Percentiles rank a stretch among this genome's conserved stretches.
Conservation (phyloP, 1,284 basidiomycete species). For the Abortiporus biennis region DNA sequence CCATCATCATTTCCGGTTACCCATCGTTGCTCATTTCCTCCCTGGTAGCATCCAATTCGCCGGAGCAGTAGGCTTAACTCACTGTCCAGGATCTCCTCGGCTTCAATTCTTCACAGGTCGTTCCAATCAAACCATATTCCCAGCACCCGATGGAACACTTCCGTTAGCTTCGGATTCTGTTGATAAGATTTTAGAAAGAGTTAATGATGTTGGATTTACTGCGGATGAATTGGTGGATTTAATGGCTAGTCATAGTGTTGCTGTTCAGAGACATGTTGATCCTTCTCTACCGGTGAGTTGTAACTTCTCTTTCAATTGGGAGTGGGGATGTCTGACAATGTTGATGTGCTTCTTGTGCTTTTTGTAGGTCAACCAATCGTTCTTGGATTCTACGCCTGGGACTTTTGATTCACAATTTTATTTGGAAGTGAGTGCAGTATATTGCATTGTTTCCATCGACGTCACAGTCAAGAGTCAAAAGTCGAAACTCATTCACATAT, state of each 20-base stretch:
- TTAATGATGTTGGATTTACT: neutral
- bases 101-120: neutral
- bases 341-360: too few species aligned
- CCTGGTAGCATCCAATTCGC: slow-evolving; percentile 7
- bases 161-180: slow-evolving; percentile 7
- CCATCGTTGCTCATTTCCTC: too few species aligned
- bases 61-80: slow-evolving; percentile 1
- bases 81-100: slow-evolving; percentile 2
- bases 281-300: neutral
- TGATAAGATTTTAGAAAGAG: neutral
- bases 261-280: neutral
- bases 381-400: slow-evolving; percentile 1
- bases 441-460: too few species aligned
- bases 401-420: slow-evolving; percentile 1
- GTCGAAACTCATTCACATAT: too few species aligned
- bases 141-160: slow-evolving; percentile 1
- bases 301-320: too few species aligned
- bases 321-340: too few species aligned
- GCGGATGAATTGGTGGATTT: neutral
- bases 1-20: too few species aligned
- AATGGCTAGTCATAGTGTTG: neutral
- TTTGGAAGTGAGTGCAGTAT: neutral
- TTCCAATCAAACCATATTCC: neutral
- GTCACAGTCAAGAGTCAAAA: too few species aligned
- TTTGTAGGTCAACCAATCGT: neutral